A percentile compares a stretch with the other conserved stretches of the same genome.
phyloP scores from a whole-genome alignment of 495 filamentous ascomycete genomes.

The Penicillium parvum region DNA sequence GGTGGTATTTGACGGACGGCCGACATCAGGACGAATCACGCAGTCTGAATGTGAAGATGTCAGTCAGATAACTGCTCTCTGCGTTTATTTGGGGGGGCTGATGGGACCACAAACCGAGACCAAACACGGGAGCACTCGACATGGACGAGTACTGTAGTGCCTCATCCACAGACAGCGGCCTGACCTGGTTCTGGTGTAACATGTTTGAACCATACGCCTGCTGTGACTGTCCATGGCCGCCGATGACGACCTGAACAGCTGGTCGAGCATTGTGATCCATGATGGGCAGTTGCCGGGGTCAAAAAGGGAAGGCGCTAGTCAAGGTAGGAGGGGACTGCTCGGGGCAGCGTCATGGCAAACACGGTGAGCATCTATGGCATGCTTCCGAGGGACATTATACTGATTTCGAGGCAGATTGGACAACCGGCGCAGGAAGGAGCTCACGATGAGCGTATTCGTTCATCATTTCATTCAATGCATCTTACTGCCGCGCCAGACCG shows the following conservation, averaged over 20 bases:
- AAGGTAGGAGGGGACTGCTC: constrained; percentile 45
- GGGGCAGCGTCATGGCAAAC: constrained; percentile 46
- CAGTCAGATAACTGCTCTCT: constrained; percentile 15
- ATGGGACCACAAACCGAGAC: constrained; percentile 56
- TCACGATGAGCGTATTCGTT: constrained; percentile 15
- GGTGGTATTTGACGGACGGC: constrained; percentile 38
- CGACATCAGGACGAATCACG: constrained; percentile 38
- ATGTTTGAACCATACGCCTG: constrained; percentile 25
- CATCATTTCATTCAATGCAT: constrained; percentile 19
- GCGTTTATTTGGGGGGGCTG: background rate
- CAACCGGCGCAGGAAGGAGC: constrained; percentile 6
- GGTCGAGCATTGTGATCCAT: constrained; percentile 43
- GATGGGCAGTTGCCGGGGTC: constrained; percentile 21
- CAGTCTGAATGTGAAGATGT: constrained; percentile 27
- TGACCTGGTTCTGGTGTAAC: constrained; percentile 25
- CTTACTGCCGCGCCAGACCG: constrained; percentile 36
- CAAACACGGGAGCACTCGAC: constrained; percentile 83
- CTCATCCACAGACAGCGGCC: constrained; percentile 66
- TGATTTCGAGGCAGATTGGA: too few species aligned
- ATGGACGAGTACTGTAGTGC: constrained; percentile 90
- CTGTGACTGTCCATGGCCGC: constrained; percentile 32
- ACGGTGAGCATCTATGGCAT: constrained; percentile 17
- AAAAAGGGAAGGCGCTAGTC: constrained; percentile 36
- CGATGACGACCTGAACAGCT: constrained; percentile 44
- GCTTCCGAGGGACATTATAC: too few species aligned